Conservation (phyloP, 495 filamentous ascomycete genomes). For the Articulospora tetracladia region DNA sequence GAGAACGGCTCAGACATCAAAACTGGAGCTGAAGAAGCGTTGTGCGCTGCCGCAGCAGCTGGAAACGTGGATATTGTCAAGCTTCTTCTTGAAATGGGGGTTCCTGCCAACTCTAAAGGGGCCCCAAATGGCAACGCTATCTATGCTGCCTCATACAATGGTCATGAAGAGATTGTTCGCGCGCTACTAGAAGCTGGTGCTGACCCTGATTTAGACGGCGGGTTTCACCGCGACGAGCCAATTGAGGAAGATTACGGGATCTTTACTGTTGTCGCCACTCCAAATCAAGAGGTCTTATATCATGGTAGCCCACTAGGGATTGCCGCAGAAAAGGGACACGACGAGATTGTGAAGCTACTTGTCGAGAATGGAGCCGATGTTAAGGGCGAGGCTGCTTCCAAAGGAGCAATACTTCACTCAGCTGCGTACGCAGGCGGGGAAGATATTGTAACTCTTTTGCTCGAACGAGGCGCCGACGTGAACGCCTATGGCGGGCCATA, state of each 20-base stretch:
- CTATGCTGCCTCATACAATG: conserved; percentile 23
- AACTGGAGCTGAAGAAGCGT: background rate
- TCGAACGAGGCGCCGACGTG: background rate
- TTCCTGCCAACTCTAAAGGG: background rate
- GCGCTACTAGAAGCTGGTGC: conserved; percentile 27
- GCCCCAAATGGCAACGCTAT: conserved; percentile 23
- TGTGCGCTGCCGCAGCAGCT: background rate
- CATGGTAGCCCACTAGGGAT: background rate
- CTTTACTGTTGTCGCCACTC: background rate
- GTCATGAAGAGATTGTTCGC: conserved; percentile 19
- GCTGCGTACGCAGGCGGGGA: background rate
- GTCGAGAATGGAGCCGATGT: conserved; percentile 11
- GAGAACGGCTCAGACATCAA: conserved; percentile 20
- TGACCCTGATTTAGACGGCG: background rate
- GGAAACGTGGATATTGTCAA: background rate
- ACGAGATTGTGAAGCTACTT: conserved; percentile 10
- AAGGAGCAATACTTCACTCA: background rate
- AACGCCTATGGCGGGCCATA: background rate
- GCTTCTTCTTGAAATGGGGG: background rate
- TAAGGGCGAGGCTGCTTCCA: background rate
- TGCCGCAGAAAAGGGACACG: background rate
- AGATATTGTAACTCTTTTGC: background rate
- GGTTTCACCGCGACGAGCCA: background rate
- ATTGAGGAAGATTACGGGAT: background rate
- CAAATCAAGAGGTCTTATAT: background rate